Evolutionary conservation across 345 rosid genomes (phyloP).

Genomic region (Moricandia arvensis): DNA sequence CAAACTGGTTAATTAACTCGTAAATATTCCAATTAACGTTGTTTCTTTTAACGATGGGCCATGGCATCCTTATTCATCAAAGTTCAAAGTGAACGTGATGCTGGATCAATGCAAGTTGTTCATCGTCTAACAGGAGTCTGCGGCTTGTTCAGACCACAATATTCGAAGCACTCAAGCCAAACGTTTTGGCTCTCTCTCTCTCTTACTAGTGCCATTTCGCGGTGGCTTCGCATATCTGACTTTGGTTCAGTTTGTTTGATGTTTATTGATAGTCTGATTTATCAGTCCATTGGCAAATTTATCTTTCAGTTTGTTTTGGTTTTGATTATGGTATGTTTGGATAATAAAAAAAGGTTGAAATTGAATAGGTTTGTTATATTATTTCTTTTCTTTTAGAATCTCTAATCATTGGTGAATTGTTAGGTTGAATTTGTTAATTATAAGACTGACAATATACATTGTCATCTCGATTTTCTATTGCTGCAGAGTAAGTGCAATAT

Average conservation of each 20-base stretch:
- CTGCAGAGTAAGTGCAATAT: background rate
- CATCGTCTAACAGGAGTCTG: background rate
- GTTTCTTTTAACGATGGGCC: background rate
- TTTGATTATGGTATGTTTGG: background rate
- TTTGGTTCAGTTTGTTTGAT: background rate
- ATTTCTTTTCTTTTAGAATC: background rate
- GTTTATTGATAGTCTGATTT: background rate
- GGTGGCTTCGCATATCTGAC: slow-evolving; percentile 28
- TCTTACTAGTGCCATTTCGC: slow-evolving; percentile 27
- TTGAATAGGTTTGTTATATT: background rate
- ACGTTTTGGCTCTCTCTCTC: slow-evolving; percentile 15
- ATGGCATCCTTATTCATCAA: background rate
- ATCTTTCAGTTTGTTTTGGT: background rate
- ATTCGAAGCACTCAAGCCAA: background rate
- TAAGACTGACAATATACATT: background rate
- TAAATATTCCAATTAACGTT: background rate
- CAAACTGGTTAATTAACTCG: background rate
- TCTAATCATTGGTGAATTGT: background rate
- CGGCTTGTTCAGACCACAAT: slow-evolving; percentile 6
- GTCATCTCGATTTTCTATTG: background rate
- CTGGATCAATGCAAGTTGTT: background rate
- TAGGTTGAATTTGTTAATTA: background rate
- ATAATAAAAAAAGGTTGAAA: background rate
- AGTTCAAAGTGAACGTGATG: background rate
- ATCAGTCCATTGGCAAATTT: background rate